Evolutionary conservation across 192 early-diverging fungal species (phyloP).

Genomic region (Podochytrium sp.): DNA sequence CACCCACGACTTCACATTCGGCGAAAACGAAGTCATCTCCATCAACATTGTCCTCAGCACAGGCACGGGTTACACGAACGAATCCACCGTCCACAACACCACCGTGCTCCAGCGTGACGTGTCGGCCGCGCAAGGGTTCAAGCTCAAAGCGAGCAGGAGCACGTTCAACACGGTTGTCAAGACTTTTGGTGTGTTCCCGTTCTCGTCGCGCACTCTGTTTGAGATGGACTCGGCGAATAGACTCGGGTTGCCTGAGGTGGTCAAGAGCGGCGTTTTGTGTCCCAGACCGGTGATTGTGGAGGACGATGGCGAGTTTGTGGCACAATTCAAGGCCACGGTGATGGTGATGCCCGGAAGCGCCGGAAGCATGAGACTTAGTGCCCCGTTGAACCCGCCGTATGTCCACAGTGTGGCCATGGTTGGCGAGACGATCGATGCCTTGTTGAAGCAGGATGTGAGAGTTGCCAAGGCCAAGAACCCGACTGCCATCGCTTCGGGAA

Average conservation of each 20-base stretch:
- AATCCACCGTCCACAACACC: slow-evolving; percentile 60
- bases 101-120: slow-evolving; percentile 85
- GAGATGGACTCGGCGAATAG: slow-evolving; percentile 78
- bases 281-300: slow-evolving; percentile 79
- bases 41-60: slow-evolving; percentile 87
- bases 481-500: background rate
- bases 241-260: slow-evolving; percentile 84
- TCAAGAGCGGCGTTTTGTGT: slow-evolving; percentile 74
- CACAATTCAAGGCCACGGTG: slow-evolving; percentile 88
- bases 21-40: slow-evolving; percentile 84
- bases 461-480: slow-evolving; percentile 33
- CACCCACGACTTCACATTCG: slow-evolving; percentile 61
- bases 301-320: slow-evolving; percentile 61
- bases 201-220: slow-evolving; percentile 72
- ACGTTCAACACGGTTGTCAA: slow-evolving; percentile 69
- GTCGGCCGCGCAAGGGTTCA: slow-evolving; percentile 76
- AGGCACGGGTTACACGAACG: slow-evolving; percentile 62
- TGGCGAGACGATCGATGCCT: slow-evolving; percentile 39
- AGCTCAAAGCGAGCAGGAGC: slow-evolving; percentile 80
- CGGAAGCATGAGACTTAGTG: slow-evolving; percentile 70
- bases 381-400: slow-evolving; percentile 67
- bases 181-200: slow-evolving; percentile 84
- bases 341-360: slow-evolving; percentile 72
- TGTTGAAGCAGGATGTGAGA: slow-evolving; percentile 43
- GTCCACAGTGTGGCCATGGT: slow-evolving; percentile 73